Evolutionary conservation across 169 alveolate species (phyloP).

Genomic region (Amoebophrya sp.): DNA sequence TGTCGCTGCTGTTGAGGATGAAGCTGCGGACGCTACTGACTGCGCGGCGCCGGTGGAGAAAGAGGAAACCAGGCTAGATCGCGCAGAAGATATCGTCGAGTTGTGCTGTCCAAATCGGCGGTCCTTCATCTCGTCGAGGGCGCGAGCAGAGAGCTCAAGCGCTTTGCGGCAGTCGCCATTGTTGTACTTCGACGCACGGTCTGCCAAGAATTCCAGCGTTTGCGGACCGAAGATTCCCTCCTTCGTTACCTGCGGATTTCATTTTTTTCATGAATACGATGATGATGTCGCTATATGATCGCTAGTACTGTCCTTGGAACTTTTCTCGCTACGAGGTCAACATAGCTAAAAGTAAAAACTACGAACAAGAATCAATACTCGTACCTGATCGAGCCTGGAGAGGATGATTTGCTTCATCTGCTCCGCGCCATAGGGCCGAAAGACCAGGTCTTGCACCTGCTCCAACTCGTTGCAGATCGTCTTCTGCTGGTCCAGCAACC

Average conservation of each 20-base stretch:
- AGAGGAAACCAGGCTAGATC: neutral
- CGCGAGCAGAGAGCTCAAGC: neutral
- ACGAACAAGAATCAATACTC: too few species aligned
- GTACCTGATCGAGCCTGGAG: neutral
- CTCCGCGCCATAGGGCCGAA: neutral
- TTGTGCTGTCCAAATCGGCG: neutral
- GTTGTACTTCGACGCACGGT: neutral
- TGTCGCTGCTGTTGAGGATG: neutral
- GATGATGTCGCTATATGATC: neutral
- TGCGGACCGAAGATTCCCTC: neutral
- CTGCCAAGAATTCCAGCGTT: neutral
- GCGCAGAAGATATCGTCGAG: neutral
- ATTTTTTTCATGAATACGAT: neutral
- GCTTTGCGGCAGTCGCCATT: conserved; percentile 15
- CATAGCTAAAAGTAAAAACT: neutral
- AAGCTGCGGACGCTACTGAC: neutral
- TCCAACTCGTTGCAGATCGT: neutral
- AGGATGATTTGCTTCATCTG: neutral
- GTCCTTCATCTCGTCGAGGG: neutral
- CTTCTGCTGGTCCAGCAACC: neutral
- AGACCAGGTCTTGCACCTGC: neutral
- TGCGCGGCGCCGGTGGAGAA: neutral
- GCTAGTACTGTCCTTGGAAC: neutral
- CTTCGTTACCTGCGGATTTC: neutral
- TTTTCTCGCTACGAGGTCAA: neutral